phyloP scores from a whole-genome alignment of 176 grass and related monocot species.

The Panicum miliaceum region DNA sequence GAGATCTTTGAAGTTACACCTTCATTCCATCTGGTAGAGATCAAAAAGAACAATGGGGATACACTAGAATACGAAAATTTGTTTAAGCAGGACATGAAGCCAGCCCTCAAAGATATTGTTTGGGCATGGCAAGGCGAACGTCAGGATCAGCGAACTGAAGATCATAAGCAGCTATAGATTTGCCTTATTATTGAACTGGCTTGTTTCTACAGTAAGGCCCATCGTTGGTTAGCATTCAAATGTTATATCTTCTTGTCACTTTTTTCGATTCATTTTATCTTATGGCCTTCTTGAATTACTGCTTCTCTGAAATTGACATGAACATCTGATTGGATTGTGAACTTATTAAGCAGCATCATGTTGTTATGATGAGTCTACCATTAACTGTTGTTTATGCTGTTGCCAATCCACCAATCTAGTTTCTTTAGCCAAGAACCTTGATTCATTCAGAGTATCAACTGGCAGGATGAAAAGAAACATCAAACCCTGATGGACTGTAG shows the following conservation, averaged over 20 bases:
- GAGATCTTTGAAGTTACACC: slow-evolving; percentile 58
- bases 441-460: too few species aligned
- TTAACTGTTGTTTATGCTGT: neutral
- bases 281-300: neutral
- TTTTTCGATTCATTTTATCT: neutral
- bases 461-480: too few species aligned
- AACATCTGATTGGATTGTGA: slow-evolving; percentile 12
- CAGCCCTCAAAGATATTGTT: slow-evolving; percentile 52
- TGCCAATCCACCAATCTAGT: neutral
- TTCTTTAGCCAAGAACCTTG: too few species aligned
- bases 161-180: neutral
- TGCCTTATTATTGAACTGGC: neutral
- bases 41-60: slow-evolving; percentile 55
- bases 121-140: slow-evolving; percentile 59
- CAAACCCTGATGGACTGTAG: too few species aligned
- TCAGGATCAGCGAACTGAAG: neutral
- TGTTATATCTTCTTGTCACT: neutral
- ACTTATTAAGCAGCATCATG: neutral
- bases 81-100: slow-evolving; percentile 45
- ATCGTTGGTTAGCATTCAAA: neutral
- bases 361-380: neutral
- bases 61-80: slow-evolving; percentile 49
- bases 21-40: slow-evolving; percentile 53
- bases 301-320: neutral
- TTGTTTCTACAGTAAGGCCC: neutral